Evolutionary conservation across 2,329 filamentous ascomycete genomes (phyloP).

Genomic region (Tolypocladium sp.): DNA sequence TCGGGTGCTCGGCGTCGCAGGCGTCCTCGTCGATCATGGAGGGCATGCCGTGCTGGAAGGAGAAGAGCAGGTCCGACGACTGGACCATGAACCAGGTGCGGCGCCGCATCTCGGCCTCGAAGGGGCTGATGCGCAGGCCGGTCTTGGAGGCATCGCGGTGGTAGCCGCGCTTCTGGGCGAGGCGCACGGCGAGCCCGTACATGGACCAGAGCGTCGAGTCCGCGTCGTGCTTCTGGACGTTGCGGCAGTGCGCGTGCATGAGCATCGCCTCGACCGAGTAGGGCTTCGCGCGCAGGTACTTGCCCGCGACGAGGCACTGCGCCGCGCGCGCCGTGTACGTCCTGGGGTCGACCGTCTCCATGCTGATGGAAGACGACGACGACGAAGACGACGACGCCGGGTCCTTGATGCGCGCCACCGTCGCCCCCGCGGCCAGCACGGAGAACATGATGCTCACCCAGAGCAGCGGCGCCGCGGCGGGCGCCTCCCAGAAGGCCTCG

Average conservation of each 20-base stretch:
- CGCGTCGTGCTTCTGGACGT: slow-evolving; percentile 29
- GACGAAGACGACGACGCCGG: slow-evolving; percentile 1
- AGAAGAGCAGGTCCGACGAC: slow-evolving; percentile 37
- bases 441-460: slow-evolving; percentile 44
- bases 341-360: slow-evolving; percentile 10
- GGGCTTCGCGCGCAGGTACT: slow-evolving; percentile 34
- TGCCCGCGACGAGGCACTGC: slow-evolving; percentile 37
- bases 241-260: slow-evolving; percentile 32
- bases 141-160: slow-evolving; percentile 37
- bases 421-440: slow-evolving; percentile 30
- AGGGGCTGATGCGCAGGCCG: slow-evolving; percentile 30
- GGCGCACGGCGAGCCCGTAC: slow-evolving; percentile 34
- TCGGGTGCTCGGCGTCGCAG: slow-evolving; percentile 35
- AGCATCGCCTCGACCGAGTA: slow-evolving; percentile 40
- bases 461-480: slow-evolving; percentile 28
- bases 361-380: background rate
- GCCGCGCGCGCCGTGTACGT: slow-evolving; percentile 27
- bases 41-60: slow-evolving; percentile 44
- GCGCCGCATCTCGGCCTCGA: slow-evolving; percentile 42
- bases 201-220: slow-evolving; percentile 37
- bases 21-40: slow-evolving; percentile 37
- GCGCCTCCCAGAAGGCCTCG: slow-evolving; percentile 35
- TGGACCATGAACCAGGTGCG: slow-evolving; percentile 38
- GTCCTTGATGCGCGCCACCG: slow-evolving; percentile 22
- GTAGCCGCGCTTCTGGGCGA: slow-evolving; percentile 43